Conservation (phyloP, 2,329 filamentous ascomycete species). For the Clarireedia hainanense region DNA sequence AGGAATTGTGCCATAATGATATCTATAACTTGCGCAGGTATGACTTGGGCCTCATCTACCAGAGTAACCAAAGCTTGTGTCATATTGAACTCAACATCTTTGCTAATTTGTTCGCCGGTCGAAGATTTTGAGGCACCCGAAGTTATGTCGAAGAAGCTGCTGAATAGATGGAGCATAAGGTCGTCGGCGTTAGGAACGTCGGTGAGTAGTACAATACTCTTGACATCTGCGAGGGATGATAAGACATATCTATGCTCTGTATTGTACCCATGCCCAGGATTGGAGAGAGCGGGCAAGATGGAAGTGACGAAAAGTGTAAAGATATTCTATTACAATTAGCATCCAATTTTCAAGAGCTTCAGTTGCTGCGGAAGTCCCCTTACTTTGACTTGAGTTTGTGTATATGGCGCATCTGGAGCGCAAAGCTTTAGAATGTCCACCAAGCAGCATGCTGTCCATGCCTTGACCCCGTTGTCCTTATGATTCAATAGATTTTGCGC, state of each 20-base stretch:
- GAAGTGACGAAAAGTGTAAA: constrained; percentile 82
- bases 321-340: constrained; percentile 58
- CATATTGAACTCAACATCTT: constrained; percentile 91
- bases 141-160: constrained; percentile 84
- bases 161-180: constrained; percentile 75
- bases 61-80: constrained; percentile 76
- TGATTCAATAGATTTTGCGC: constrained; percentile 76
- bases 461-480: constrained; percentile 88
- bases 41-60: constrained; percentile 73
- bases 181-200: constrained; percentile 78
- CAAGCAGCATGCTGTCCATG: constrained; percentile 79
- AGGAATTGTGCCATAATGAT: constrained; percentile 94
- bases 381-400: constrained; percentile 82
- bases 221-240: constrained; percentile 80
- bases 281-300: constrained; percentile 76
- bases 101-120: constrained; percentile 74
- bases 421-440: constrained; percentile 90
- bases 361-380: too few relatives aligned
- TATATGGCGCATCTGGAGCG: constrained; percentile 92
- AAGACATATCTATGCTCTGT: constrained; percentile 89
- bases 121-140: constrained; percentile 67
- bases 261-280: constrained; percentile 85
- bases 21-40: constrained; percentile 79
- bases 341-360: background rate
- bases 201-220: constrained; percentile 86